These are phyloP conservation scores for Limonium bicolor DNA, from an alignment of 148 eudicot species.

Conservation along the genomic window DNA sequence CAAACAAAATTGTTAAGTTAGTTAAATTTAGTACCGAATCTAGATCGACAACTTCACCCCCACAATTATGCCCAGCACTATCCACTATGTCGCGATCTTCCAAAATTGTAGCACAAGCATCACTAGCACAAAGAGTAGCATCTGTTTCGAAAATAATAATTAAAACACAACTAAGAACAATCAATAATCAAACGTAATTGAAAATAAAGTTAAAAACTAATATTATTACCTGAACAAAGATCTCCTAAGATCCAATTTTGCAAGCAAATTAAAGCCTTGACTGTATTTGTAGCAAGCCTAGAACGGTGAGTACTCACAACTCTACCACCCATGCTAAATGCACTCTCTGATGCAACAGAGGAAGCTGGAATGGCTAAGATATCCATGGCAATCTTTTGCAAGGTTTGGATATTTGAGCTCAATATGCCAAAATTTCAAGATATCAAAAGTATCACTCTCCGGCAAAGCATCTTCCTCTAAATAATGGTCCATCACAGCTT, in stretches of 20 bases:
- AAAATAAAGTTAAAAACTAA: no score
- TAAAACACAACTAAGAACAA: no score
- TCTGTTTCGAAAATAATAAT: no score
- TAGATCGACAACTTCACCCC: no score
- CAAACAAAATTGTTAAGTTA: no score
- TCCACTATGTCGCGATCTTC: no score
- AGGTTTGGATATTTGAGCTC: conserved; percentile 3
- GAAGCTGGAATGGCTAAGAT: conserved; percentile 1
- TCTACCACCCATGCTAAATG: conserved; percentile 1
- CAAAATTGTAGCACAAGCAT: no score
- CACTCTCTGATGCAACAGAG: conserved; percentile 7
- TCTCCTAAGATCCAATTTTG: conserved; percentile 5
- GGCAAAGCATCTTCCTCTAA: not conserved
- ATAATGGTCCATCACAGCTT: not conserved
- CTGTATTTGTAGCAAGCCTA: not conserved
- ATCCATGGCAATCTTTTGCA: conserved; percentile 5
- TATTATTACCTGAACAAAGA: no score
- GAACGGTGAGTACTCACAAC: conserved; percentile 1
- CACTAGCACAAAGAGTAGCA: no score
- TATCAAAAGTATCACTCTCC: not conserved
- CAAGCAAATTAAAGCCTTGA: not conserved
- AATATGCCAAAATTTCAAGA: not conserved
- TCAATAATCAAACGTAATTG: no score
- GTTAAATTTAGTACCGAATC: no score
- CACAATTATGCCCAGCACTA: no score